Percentiles rank a stretch among this genome's conserved stretches.
phyloP scores from a whole-genome alignment of 345 rosid species.

The Stellera chamaejasme region DNA sequence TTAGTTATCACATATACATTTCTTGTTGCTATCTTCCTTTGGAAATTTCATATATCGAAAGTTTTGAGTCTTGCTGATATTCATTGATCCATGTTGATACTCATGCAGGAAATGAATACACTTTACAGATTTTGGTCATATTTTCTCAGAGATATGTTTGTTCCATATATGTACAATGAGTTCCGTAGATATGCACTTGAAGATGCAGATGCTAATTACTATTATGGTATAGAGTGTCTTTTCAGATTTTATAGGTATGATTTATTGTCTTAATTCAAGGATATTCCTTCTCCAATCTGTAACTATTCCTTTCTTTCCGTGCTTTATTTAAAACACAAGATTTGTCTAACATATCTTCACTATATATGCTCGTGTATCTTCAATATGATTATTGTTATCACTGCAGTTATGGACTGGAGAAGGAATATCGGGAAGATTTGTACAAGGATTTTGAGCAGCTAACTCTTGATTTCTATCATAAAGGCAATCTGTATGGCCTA shows the following conservation, averaged over 20 bases:
- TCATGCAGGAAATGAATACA: slow-evolving; percentile 91
- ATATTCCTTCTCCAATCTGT: too few relatives aligned
- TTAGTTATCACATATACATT: background rate
- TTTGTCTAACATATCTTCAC: too few relatives aligned
- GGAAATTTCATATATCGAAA: slow-evolving; percentile 1
- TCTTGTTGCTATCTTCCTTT: background rate
- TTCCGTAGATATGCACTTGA: slow-evolving; percentile 77
- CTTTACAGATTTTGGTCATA: slow-evolving; percentile 93
- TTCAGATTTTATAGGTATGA: slow-evolving; percentile 94
- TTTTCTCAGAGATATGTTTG: slow-evolving; percentile 76
- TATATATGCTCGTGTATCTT: too few relatives aligned
- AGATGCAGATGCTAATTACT: slow-evolving; percentile 75
- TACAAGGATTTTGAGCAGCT: slow-evolving; percentile 84
- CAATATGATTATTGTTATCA: too few relatives aligned
- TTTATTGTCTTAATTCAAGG: background rate
- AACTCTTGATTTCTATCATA: slow-evolving; percentile 66
- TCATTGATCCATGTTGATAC: too few relatives aligned
- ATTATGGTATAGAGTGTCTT: slow-evolving; percentile 90
- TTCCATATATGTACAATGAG: slow-evolving; percentile 78
- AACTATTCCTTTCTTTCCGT: too few relatives aligned
- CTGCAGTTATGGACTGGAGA: slow-evolving; percentile 91
- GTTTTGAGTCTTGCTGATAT: slow-evolving; percentile 1
- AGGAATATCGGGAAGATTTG: slow-evolving; percentile 56
- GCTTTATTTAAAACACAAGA: too few relatives aligned
- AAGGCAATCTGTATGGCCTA: slow-evolving; percentile 84